phyloP scores from a whole-genome alignment of 2,329 filamentous ascomycete species.

The Botrytis tulipae region DNA sequence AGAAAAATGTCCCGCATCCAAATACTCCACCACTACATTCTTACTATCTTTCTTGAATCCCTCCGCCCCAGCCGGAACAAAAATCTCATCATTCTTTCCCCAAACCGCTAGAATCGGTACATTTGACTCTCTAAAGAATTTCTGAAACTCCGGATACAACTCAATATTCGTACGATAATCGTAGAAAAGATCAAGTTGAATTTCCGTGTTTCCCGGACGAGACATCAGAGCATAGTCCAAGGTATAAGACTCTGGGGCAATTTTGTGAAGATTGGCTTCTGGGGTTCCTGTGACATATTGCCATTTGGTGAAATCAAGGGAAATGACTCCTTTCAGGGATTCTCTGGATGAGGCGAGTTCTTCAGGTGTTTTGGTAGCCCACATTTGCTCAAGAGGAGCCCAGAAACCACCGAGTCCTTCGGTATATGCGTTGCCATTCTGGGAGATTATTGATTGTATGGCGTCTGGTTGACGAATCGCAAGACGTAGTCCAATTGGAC shows the following conservation, averaged over 20 bases:
- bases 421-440: slow-evolving; percentile 61
- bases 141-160: slow-evolving; percentile 55
- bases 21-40: slow-evolving; percentile 47
- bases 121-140: slow-evolving; percentile 50
- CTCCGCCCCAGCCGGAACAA: slow-evolving; percentile 51
- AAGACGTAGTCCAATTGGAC: slow-evolving; percentile 53
- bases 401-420: slow-evolving; percentile 49
- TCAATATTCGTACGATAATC: slow-evolving; percentile 56
- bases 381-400: slow-evolving; percentile 28
- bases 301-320: slow-evolving; percentile 29
- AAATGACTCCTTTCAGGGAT: slow-evolving; percentile 19
- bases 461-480: slow-evolving; percentile 49
- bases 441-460: slow-evolving; percentile 53
- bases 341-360: slow-evolving; percentile 24
- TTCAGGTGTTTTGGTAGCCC: slow-evolving; percentile 22
- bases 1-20: slow-evolving; percentile 59
- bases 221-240: slow-evolving; percentile 54
- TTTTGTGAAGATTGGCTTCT: background rate
- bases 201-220: slow-evolving; percentile 49
- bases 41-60: slow-evolving; percentile 51
- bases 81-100: slow-evolving; percentile 56
- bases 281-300: slow-evolving; percentile 31
- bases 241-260: slow-evolving; percentile 35
- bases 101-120: slow-evolving; percentile 57
- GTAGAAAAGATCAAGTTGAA: slow-evolving; percentile 56